Evolutionary conservation across 192 early-diverging fungal genomes (phyloP), one percentile per base, ranked within the genome.

Genomic region (Chytriomyces sp.): DNA sequence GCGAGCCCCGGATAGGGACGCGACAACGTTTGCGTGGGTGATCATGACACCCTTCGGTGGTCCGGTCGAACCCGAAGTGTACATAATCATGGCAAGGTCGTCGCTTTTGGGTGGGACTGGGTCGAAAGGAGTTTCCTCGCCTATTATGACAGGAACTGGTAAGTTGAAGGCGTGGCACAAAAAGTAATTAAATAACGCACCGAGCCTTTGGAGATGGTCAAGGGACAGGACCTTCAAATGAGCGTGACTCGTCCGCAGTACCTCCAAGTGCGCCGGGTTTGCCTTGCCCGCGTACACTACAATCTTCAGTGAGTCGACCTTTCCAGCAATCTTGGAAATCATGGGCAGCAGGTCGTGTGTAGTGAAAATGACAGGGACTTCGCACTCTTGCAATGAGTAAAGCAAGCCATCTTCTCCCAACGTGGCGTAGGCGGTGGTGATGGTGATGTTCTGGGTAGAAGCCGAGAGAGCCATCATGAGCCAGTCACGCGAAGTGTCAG

Each of bases 331-430:
- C 49, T 86, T 89, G 61, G 68, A 64, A 34, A 93, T 66, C 52
- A 86, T 89, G 52, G 82, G 78, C 36, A 95, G 81, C 34, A 92
- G 78, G 49, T 91, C 89, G 1, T 83, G 85, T 58, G 91, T 89
- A 73, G 92, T 92, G 72, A 93, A 91, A 59, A 93, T 77, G 54
- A 86, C 83, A 19, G 73, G 67, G 34, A 91, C 89, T 71, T 90
- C 91, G 37, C 90, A 79, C 78, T 96, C 91, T 71, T 91, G 91
- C 78, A 96, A 88, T 6, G 94, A 93, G 71, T 91, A 92, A 59
- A 83, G 53, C 44, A 96, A 87, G 49, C 93, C 93, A 10, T 92
- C 90, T 70, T 89, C 89, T 32, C 93, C 94, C 34, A 96, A 84
- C 41, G 93, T 94, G 1, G 61, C 83, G 59, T 84, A 84, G 22